Evolutionary conservation across 306 rosid genomes (phyloP).

Genomic region (Cicer yamashitae): DNA sequence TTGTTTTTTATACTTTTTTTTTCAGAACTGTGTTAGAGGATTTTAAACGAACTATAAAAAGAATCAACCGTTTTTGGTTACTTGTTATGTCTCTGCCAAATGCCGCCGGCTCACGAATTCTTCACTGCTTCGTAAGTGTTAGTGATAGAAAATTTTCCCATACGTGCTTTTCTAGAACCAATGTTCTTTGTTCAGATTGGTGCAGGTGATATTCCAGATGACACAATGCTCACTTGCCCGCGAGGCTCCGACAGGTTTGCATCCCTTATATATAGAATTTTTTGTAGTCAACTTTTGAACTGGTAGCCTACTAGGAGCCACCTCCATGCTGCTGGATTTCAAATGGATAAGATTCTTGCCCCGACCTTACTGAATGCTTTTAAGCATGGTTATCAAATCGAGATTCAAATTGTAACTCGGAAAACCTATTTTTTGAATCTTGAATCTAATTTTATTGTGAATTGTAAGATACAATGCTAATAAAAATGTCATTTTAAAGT

Average conservation of each 20-base stretch:
- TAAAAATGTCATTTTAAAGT: no score
- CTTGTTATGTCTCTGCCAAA: slow-evolving; percentile 18
- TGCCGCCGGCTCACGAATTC: background rate
- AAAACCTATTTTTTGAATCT: no score
- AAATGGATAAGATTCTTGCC: slow-evolving; percentile 7
- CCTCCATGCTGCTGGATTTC: slow-evolving; percentile 54
- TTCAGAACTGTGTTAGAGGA: slow-evolving; percentile 7
- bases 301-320: slow-evolving; percentile 37
- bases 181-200: slow-evolving; percentile 76
- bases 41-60: background rate
- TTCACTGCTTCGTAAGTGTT: slow-evolving; percentile 5
- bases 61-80: slow-evolving; percentile 1
- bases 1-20: background rate
- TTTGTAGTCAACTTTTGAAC: slow-evolving; percentile 32
- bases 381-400: no score
- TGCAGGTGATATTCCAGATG: slow-evolving; percentile 95
- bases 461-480: no score
- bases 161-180: slow-evolving; percentile 41
- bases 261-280: slow-evolving; percentile 35
- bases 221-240: slow-evolving; percentile 77
- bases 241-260: slow-evolving; percentile 93
- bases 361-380: no score
- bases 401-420: no score
- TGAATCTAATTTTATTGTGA: no score
- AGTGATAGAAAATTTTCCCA: slow-evolving; percentile 6